Evolutionary conservation across 768 basidiomycete genomes (phyloP), one percentile per base, ranked within the genome.

Genomic region (Psilocybe cyanescens): DNA sequence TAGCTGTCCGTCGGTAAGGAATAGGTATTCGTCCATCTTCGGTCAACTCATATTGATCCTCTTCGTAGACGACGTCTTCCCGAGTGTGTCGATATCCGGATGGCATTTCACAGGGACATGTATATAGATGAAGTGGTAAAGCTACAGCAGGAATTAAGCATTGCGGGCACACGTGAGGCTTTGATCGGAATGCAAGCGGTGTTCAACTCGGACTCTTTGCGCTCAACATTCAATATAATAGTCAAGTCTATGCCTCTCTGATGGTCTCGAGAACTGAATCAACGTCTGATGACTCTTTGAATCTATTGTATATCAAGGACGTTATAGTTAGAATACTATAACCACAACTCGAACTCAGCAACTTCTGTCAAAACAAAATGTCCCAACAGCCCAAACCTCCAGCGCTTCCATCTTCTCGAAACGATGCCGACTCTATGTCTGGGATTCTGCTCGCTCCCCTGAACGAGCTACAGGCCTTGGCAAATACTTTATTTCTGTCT

Each of bases 401-500:
- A 35, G 55, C 46, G 24, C 37, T 55, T 33, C 59, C 60, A 47
- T 28, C 61, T 50, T 30, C 64, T n/a, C 64, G 67, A 41, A 55
- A 56, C 16, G 62, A 73, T 53, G 67, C 71, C 57, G 69, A 67
- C 8, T 85, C 88, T 5, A 91, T 89, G 84, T 85, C 89, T 8
- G 77, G 81, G 30, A 80, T 82, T 28, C 79, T 94, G 31, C 80
- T 90, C 16, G 75, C 74, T 3, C 91, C 91, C 1, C 76, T 93
- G 57, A 79, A 83, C 39, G 78, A 87, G 9, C 74, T 92, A 28
- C 86, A 90, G 54, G 65, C 80, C 0, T 80, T 94, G 16, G 83
- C 91, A 0, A 87, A 86, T 61, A 82, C 83, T 0, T 82, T 94
- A 33, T 91, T 94, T 70, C 80, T 85, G 53, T 90, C 92, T 7